These are phyloP conservation scores for Jacaranda mimosifolia DNA, from an alignment of 257 asterid genomes.

Conservation along the genomic window DNA sequence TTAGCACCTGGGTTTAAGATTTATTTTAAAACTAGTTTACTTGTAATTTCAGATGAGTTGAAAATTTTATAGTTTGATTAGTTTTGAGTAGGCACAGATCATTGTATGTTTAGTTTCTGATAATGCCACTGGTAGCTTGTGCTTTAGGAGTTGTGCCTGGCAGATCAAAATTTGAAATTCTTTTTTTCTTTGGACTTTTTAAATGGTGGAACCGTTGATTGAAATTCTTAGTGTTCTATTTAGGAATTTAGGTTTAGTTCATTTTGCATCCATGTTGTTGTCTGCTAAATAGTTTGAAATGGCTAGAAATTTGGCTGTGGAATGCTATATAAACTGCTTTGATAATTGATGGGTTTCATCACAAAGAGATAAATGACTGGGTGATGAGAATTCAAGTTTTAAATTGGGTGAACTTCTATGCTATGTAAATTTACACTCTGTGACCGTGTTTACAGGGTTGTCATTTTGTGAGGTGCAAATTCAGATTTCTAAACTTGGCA, in stretches of 20 bases:
- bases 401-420: conserved; percentile 2
- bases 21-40: conserved; percentile 17
- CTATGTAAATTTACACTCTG: conserved; percentile 15
- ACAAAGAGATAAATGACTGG: neutral
- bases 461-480: conserved; percentile 35
- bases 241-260: conserved; percentile 22
- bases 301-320: conserved; percentile 14
- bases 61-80: conserved; percentile 4
- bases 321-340: conserved; percentile 3
- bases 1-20: conserved; percentile 29
- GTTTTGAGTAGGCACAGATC: conserved; percentile 31
- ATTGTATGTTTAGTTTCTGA: conserved; percentile 21
- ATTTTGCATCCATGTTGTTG: neutral
- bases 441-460: conserved; percentile 48
- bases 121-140: conserved; percentile 35
- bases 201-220: conserved; percentile 26
- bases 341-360: conserved; percentile 6
- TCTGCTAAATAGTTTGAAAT: conserved; percentile 17
- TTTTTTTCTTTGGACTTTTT: neutral
- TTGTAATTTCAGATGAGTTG: conserved; percentile 28
- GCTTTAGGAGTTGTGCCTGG: conserved; percentile 37
- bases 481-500: conserved; percentile 43
- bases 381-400: conserved; percentile 25
- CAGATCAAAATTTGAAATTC: conserved; percentile 34
- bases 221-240: neutral